Conservation (phyloP, 2,329 filamentous ascomycete genomes). For the Nectriaceae sp. region DNA sequence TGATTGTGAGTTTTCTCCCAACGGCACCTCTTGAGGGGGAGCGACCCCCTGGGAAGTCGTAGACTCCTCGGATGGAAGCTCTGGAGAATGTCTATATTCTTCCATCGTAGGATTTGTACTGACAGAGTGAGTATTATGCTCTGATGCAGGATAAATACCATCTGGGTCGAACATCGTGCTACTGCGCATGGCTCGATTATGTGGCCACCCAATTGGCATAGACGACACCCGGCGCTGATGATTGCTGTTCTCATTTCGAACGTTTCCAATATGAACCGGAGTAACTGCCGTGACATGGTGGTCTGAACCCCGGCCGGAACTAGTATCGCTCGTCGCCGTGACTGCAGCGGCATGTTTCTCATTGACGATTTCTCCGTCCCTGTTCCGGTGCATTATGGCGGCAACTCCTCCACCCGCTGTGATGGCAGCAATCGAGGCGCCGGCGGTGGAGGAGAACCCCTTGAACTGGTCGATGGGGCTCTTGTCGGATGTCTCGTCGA, state of each 20-base stretch:
- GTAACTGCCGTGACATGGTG: slow-evolving; percentile 13
- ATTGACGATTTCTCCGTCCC: slow-evolving; percentile 10
- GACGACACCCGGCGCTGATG: slow-evolving; percentile 32
- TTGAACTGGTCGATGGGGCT: slow-evolving; percentile 34
- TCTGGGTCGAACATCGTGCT: slow-evolving; percentile 21
- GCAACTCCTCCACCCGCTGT: slow-evolving; percentile 24
- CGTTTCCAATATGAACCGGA: slow-evolving; percentile 17
- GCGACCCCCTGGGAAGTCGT: not conserved
- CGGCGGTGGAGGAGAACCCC: slow-evolving; percentile 23
- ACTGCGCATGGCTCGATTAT: slow-evolving; percentile 31
- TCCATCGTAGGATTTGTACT: not conserved
- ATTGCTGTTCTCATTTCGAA: slow-evolving; percentile 15
- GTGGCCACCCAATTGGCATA: slow-evolving; percentile 42
- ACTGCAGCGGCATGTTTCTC: slow-evolving; percentile 25
- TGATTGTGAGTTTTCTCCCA: not conserved
- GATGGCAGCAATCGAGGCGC: slow-evolving; percentile 21
- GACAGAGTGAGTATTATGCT: slow-evolving; percentile 6
- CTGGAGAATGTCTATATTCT: slow-evolving; percentile 1
- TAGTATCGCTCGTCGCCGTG: slow-evolving; percentile 17
- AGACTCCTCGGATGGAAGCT: no score
- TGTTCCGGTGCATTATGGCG: slow-evolving; percentile 20
- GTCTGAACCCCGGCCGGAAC: slow-evolving; percentile 20
- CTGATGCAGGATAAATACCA: slow-evolving; percentile 15
- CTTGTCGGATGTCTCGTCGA: slow-evolving; percentile 47
- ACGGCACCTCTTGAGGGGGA: not conserved